Percentiles rank a stretch among this genome's conserved stretches.
These are phyloP conservation scores for Phytophthora uliginosa DNA, from an alignment of 352 stramenopile species.

Conservation along the genomic window DNA sequence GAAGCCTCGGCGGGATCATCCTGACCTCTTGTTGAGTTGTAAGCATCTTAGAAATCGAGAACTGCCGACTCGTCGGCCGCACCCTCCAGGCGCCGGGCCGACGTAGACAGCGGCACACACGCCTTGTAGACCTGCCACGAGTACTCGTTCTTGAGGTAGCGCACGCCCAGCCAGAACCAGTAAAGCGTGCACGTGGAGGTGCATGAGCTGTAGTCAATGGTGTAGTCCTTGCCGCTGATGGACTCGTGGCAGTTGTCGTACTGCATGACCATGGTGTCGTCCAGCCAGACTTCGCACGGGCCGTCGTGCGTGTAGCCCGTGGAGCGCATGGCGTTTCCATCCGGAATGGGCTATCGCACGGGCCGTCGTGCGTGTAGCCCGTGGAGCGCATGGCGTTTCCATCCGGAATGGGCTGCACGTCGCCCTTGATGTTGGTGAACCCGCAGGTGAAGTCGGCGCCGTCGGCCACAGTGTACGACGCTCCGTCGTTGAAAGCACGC, in stretches of 20 bases:
- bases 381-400: conserved; percentile 44
- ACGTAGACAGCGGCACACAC: conserved; percentile 40
- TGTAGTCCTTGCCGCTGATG: conserved; percentile 49
- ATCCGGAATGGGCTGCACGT: conserved; percentile 45
- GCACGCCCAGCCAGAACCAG: conserved; percentile 56
- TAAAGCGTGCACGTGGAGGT: conserved; percentile 44
- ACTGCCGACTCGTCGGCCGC: conserved; percentile 34
- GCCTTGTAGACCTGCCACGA: conserved; percentile 76
- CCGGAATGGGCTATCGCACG: conserved; percentile 47
- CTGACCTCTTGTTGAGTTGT: not conserved
- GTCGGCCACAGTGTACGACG: conserved; percentile 45
- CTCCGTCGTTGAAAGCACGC: conserved; percentile 51
- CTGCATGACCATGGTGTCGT: conserved; percentile 45
- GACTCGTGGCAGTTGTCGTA: conserved; percentile 46
- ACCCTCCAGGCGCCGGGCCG: conserved; percentile 24
- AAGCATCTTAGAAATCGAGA: conserved; percentile 24
- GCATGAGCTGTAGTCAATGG: conserved; percentile 51
- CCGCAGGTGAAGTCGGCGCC: conserved; percentile 48
- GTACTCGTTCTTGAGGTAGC: conserved; percentile 56
- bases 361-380: conserved; percentile 61
- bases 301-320: conserved; percentile 63
- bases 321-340: conserved; percentile 40
- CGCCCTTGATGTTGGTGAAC: conserved; percentile 37
- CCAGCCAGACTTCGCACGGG: conserved; percentile 58
- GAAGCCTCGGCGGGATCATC: not conserved